Base-by-base conservation (phyloP, 2,329 filamentous ascomycete species). In the Fusarium protoensiforme region DNA sequence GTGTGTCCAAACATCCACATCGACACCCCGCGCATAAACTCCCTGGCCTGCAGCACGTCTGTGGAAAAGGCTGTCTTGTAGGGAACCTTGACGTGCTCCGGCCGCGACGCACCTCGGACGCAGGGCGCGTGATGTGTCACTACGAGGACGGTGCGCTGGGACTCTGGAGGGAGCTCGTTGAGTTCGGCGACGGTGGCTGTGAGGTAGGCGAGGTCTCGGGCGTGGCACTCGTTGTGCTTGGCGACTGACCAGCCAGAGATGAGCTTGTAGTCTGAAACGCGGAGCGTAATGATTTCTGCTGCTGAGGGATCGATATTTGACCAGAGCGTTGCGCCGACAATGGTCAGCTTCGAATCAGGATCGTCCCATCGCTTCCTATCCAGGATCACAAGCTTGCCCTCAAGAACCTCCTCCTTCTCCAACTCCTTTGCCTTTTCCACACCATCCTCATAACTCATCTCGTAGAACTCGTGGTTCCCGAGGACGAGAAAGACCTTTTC, bases 251-350 rank as follows among this genome's bases (percentile, higher is more conserved):
- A 92, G 5, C 76, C 80, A 18, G 78, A 43, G n/a, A 91, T 91
- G 31, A 84, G 83, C 29, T 84, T 80, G 61, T 89, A 91, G 76
- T 92, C 90, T 22, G 83, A 85, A 11, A 91, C 81, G 66, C 82
- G 86, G 36, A 78, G 78, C 29, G 79, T 54, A 16, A 91, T 85
- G 6, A 84, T 74, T 0, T 78, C 77, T 13, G 74, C 79, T 6
- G 81, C 80, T 7, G 83, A 78, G 0, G 81, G 69, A 0, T 86
- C 81, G 7, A 92, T 83, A 0, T 79, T 71, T 2, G 88, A 90
- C 86, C 89, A 90, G 0, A 92, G 81, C 2, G 88, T 90, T 70
- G 87, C 90, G 7, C 89, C 89, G 2, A 91, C 78, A 4, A 91
- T 78, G 4, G 85, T 87, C n/a, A 90, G 61, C 27, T 76, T 76